Base-by-base conservation (phyloP, 1,139 yeast genomes). In the Taphrina betulina region DNA sequence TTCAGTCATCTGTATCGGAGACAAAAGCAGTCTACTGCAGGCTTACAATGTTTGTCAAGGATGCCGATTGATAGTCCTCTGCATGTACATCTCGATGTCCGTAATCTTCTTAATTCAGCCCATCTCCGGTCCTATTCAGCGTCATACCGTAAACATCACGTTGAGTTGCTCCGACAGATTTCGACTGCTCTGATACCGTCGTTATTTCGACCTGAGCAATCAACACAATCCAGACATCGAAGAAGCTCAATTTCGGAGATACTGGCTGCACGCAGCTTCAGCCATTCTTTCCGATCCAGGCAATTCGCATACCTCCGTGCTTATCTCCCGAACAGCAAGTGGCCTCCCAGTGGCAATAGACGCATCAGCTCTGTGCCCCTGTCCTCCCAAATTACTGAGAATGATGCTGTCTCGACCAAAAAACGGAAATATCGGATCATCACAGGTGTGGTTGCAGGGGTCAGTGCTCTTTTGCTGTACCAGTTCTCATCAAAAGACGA, bases 1-100 rank as follows among this genome's bases (percentile, higher is more conserved):
- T 43, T 43, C 19, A 43, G 48, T 31, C 48, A 43, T 33, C 38
- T 43, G 3, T 43, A 43, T 33, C 26, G 38, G 10, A 29, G 20
- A 16, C 48, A 43, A 19, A 43, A 33, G 28, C 31, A 26, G 7
- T 7, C 10, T 26, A 7, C 12, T 26, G 31, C 31, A 26, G 31
- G 31, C 31, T 26, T 7, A 7, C 31, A 26, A n/a, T n/a, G n/a
- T n/a, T n/a, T n/a, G n/a, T n/a, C n/a, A n/a, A n/a, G n/a, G n/a
- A n/a, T n/a, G n/a, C n/a, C n/a, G n/a, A n/a, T n/a, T n/a, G n/a
- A n/a, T n/a, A n/a, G n/a, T n/a, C n/a, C n/a, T n/a, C n/a, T n/a
- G n/a, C n/a, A n/a, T n/a, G n/a, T n/a, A n/a, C n/a, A n/a, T n/a
- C n/a, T n/a, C n/a, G n/a, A n/a, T 12, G 31, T 26, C 12, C 31